Evolutionary conservation across 148 eudicot species (phyloP).

Genomic region (Euryodendron excelsum): DNA sequence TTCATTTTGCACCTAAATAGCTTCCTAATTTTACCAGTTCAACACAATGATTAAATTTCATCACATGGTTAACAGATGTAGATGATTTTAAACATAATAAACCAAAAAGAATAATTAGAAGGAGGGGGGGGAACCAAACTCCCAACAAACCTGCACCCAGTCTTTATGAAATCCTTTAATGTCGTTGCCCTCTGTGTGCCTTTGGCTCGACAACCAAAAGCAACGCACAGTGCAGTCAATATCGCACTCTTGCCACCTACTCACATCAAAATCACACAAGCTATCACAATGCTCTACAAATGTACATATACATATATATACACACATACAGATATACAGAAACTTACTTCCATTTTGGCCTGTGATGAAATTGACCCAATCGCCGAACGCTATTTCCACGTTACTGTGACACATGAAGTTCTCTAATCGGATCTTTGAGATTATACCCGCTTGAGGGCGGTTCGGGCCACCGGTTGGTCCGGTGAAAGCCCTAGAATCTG

Average conservation of each 20-base stretch:
- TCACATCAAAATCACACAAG: not conserved
- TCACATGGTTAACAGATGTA: not conserved
- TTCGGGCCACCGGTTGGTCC: slow-evolving; percentile 16
- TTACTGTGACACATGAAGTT: slow-evolving; percentile 94
- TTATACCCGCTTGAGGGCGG: slow-evolving; percentile 55
- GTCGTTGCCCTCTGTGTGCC: slow-evolving; percentile 83
- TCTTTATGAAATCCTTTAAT: slow-evolving; percentile 87
- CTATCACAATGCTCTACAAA: not conserved
- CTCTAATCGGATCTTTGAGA: slow-evolving; percentile 63
- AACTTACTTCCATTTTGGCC: slow-evolving; percentile 96
- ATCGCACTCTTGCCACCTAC: slow-evolving; percentile 98
- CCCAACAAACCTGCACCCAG: slow-evolving; percentile 73
- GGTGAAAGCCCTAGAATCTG: slow-evolving; percentile 35
- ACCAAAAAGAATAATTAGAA: not conserved
- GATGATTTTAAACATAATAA: not conserved
- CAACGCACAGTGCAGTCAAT: slow-evolving; percentile 88
- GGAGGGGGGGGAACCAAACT: not conserved
- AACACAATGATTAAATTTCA: not conserved
- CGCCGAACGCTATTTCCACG: slow-evolving; percentile 73
- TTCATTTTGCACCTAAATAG: not conserved
- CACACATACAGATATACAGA: not conserved
- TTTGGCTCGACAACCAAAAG: slow-evolving; percentile 92
- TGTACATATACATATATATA: not conserved
- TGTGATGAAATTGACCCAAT: slow-evolving; percentile 79
- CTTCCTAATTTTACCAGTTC: not conserved